These are phyloP conservation scores for Umbilicaria muhlenbergii DNA, from an alignment of 495 filamentous ascomycete species.

Conservation along the genomic window DNA sequence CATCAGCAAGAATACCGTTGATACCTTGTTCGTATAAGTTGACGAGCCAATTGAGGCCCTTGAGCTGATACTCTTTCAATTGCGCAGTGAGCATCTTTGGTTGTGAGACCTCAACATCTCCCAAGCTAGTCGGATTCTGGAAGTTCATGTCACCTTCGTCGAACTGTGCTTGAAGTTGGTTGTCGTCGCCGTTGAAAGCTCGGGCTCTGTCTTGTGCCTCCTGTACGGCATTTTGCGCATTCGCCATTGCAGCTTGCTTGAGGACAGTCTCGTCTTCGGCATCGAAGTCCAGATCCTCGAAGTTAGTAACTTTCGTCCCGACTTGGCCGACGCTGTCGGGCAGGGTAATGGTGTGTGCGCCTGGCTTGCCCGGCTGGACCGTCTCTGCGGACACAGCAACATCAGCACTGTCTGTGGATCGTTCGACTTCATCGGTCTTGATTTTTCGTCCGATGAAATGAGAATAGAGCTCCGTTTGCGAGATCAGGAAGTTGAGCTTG, in stretches of 20 bases:
- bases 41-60: conserved; percentile 97
- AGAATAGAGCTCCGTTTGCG: conserved; percentile 95
- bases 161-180: conserved; percentile 31
- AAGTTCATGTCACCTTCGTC: conserved; percentile 95
- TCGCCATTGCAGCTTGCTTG: conserved; percentile 73
- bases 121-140: conserved; percentile 92
- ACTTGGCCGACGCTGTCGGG: conserved; percentile 40
- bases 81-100: conserved; percentile 86
- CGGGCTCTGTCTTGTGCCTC: conserved; percentile 87
- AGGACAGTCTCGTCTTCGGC: conserved; percentile 78
- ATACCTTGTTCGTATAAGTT: conserved; percentile 99
- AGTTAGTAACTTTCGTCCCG: conserved; percentile 66
- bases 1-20: conserved; percentile 96
- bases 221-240: conserved; percentile 91
- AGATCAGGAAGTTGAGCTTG: conserved; percentile 98
- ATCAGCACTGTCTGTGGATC: conserved; percentile 60
- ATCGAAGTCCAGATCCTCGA: conserved; percentile 92
- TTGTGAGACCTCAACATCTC: conserved; percentile 84
- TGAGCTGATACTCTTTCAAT: conserved; percentile 96
- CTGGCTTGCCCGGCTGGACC: conserved; percentile 27
- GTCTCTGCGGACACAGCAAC: conserved; percentile 39
- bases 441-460: conserved; percentile 99
- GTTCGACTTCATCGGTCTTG: conserved; percentile 85
- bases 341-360: conserved; percentile 36
- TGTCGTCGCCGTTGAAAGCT: conserved; percentile 63